A percentile compares a stretch with the other conserved stretches of the same genome.
Conservation (phyloP, 768 basidiomycete species). For the Russula abietina region DNA sequence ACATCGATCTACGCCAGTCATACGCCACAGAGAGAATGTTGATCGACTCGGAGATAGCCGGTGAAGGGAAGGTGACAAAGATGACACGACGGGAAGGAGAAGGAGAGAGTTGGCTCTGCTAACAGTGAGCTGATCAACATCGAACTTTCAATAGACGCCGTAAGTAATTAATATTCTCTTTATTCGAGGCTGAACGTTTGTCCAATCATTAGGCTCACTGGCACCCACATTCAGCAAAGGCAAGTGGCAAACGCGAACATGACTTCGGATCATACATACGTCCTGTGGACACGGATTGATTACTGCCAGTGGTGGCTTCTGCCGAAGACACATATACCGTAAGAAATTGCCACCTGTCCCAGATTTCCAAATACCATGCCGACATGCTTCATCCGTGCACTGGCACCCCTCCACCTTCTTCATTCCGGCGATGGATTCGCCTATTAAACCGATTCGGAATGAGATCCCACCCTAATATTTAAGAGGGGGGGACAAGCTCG, state of each 20-base stretch:
- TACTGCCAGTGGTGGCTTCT: background rate
- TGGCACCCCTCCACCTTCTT: constrained; percentile 3
- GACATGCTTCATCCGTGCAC: constrained; percentile 8
- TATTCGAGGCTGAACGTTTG: background rate
- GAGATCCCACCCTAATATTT: constrained; percentile 2
- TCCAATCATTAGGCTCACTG: too few relatives aligned
- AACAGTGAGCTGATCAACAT: constrained; percentile 1
- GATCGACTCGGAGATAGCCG: constrained; percentile 14
- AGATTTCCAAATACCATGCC: constrained; percentile 24
- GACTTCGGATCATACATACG: background rate
- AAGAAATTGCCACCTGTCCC: constrained; percentile 18
- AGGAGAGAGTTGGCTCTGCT: constrained; percentile 1
- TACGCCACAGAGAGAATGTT: background rate
- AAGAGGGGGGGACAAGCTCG: constrained; percentile 5
- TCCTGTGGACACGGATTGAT: background rate
- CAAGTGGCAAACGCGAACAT: background rate
- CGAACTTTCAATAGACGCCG: constrained; percentile 11
- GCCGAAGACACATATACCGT: constrained; percentile 14
- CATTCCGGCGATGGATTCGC: constrained; percentile 2
- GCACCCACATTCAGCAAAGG: too few relatives aligned
- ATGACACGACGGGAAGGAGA: background rate
- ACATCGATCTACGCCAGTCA: constrained; percentile 1
- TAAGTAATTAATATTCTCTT: background rate
- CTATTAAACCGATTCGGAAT: constrained; percentile 8
- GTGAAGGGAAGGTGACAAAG: constrained; percentile 9